phyloP scores from a whole-genome alignment of 441 rosid genomes.

The Hura crepitans region DNA sequence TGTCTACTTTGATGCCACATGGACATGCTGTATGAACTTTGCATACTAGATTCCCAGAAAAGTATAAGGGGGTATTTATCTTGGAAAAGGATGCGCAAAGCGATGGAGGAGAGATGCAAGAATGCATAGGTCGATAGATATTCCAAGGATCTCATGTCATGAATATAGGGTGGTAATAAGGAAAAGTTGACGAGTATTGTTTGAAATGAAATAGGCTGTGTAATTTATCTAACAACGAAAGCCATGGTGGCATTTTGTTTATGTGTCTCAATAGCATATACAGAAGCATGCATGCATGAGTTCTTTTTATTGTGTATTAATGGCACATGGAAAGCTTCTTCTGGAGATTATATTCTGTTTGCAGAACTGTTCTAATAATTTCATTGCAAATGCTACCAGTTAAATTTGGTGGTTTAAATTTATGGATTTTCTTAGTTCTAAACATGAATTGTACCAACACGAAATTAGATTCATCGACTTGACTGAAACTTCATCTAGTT shows the following conservation, averaged over 20 bases:
- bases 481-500: no score
- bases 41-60: neutral
- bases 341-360: no score
- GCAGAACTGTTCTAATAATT: neutral
- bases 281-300: neutral
- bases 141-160: slow-evolving; percentile 13
- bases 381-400: no score
- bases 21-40: neutral
- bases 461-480: no score
- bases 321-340: no score
- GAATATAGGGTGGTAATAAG: slow-evolving; percentile 19
- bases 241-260: slow-evolving; percentile 12
- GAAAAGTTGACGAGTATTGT: slow-evolving; percentile 21
- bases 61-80: neutral
- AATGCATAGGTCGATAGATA: slow-evolving; percentile 46
- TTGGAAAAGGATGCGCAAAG: neutral
- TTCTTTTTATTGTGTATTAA: no score
- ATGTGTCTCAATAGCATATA: neutral
- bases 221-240: slow-evolving; percentile 23
- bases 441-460: no score
- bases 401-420: no score
- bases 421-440: no score
- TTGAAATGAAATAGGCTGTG: slow-evolving; percentile 15
- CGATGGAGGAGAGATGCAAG: slow-evolving; percentile 3
- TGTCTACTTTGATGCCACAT: slow-evolving; percentile 9